Base-by-base conservation (phyloP, 768 basidiomycete species). In the Lyophyllum semitale region DNA sequence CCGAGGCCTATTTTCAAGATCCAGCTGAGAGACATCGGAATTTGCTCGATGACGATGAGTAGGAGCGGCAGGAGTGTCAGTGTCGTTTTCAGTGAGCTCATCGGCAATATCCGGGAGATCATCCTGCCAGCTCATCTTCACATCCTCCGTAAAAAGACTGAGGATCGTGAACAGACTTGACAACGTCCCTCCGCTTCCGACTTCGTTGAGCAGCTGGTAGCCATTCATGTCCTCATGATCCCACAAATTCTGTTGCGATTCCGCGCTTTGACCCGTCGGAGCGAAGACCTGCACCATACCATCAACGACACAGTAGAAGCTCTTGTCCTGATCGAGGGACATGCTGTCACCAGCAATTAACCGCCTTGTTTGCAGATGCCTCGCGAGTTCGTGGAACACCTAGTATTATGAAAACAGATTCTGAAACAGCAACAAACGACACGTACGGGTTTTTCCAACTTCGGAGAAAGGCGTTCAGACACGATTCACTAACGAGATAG, bases 221-320 rank as follows among this genome's bases (percentile, higher is more conserved):
- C 96, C 95, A 59, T 97, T 96, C 83, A 92, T 90, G 49, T 91
- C 87, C 64, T 92, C 91, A 51, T 87, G 84, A 35, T 92, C 91
- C 86, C 88, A 91, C 12, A 81, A 72, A 38, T 82, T 83, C 51
- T 80, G 80, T 48, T 72, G 76, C 4, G 69, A 71, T 27, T 78
- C 76, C 11, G 74, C 65, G 12, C 74, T 72, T 59, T 82, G 79
- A 5, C 83, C 85, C 0, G 87, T 85, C 55, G 84, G 83, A 15
- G 92, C 92, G 68, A 83, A 97, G 11, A 98, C 93, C 65, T 99
- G 93, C 13, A 96, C 96, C 57, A 83, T 89, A n/a, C 97, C 97
- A 68, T 99, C 97, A 29, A 98, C 89, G 30, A 99, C 96, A 68
- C 94, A 98, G 71, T 98, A 98, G 72, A 99, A 99, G 59, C 88